A percentile compares a stretch with the other conserved stretches of the same genome.
phyloP scores from a whole-genome alignment of 768 basidiomycete species.

The Mycena galericulata region DNA sequence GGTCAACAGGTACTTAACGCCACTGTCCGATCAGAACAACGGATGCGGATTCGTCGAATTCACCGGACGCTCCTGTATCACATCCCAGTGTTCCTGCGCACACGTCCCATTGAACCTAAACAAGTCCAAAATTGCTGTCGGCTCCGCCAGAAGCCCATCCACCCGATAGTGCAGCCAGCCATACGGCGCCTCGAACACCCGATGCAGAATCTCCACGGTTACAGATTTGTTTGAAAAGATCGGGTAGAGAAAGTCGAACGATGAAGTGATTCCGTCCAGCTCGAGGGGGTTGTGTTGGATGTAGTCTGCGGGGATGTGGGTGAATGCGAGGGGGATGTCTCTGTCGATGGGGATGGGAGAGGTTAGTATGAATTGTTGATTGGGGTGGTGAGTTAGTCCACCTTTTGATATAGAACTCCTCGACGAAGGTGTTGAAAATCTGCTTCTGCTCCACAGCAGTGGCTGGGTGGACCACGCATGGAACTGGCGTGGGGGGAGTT shows the following conservation, averaged over 20 bases:
- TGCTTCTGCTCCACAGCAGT: conserved; percentile 18
- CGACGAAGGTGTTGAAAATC: conserved; percentile 21
- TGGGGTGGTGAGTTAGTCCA: conserved; percentile 15
- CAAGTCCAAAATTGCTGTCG: conserved; percentile 17
- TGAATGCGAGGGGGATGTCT: conserved; percentile 17
- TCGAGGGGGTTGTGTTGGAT: conserved; percentile 21
- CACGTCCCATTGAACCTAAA: conserved; percentile 26
- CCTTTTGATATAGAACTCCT: conserved; percentile 20
- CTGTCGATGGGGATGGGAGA: conserved; percentile 21
- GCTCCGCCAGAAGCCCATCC: conserved; percentile 14
- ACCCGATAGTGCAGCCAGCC: conserved; percentile 21
- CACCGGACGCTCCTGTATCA: conserved; percentile 21
- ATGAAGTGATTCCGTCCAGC: conserved; percentile 17
- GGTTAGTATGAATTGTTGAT: conserved; percentile 13
- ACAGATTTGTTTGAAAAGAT: conserved; percentile 17
- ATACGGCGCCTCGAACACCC: conserved; percentile 14
- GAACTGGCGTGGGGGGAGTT: conserved; percentile 10
- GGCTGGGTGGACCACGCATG: conserved; percentile 16
- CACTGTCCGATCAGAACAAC: conserved; percentile 24
- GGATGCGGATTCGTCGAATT: conserved; percentile 20
- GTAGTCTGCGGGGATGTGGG: conserved; percentile 17
- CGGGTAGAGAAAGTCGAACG: conserved; percentile 3
- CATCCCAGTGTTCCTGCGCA: conserved; percentile 24
- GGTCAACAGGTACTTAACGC: conserved; percentile 7
- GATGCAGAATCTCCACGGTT: conserved; percentile 16